Evolutionary conservation across 2,329 filamentous ascomycete species (phyloP), one percentile per base, ranked within the genome.

Genomic region (Penicillium sumatraense): DNA sequence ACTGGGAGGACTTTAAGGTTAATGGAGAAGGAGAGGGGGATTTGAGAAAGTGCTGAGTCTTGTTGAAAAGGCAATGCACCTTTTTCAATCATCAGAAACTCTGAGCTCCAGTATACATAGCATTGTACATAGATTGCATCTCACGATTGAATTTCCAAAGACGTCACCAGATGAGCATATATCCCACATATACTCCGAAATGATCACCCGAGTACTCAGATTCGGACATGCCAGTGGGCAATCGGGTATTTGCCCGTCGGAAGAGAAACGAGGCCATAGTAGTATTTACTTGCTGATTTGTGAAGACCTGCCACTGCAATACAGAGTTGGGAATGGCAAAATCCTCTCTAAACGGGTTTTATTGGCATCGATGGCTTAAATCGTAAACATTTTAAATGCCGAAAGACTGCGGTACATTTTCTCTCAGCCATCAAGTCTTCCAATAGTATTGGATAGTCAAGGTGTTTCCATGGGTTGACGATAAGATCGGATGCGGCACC

Each of bases 1-100:
- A 68, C 13, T 84, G 82, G 82, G 68, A 75, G 16, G 71, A 66
- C 27, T 73, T 73, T 29, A 49, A 51, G 31, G 36, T 52, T 26
- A 49, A 62, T 9, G 58, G 55, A 10, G 46, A 49, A 21, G 54
- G 46, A 7, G 66, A 71, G 36, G 65, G 61, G 4, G 71, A 74
- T 62, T 53, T 51, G 21, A 68, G 47, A 52, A 66, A 67, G 55
- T 61, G 44, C 53, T 65, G 51, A 57, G 29, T 31, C 3, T 27
- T 13, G 21, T 38, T 21, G 18, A 14, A 20, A n/a, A n/a, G n/a
- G n/a, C n/a, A n/a, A n/a, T n/a, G n/a, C n/a, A n/a, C n/a, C n/a
- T n/a, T 24, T 42, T 24, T 23, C 20, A 16, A 13, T 16, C 2
- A 18, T 8, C 10, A 21, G 6, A 9, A 16, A 42, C 6, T 1